Evolutionary conservation across 805 yeast genomes (phyloP).

Genomic region (Suhomyces kilbournensis): DNA sequence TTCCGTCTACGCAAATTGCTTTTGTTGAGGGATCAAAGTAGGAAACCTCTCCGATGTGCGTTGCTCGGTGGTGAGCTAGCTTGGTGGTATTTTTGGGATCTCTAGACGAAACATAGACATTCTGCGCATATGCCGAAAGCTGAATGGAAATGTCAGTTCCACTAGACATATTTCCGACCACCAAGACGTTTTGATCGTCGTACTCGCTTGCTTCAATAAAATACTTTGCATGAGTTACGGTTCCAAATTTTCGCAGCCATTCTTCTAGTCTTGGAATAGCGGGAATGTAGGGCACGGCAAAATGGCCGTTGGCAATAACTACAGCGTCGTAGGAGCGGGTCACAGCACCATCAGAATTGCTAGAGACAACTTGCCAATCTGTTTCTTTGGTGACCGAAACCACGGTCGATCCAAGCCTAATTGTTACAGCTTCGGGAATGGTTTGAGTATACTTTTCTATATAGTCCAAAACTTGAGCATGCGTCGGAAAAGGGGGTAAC

Average conservation of each 20-base stretch:
- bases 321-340: slow-evolving; percentile 18
- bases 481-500: slow-evolving; percentile 12
- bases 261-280: slow-evolving; percentile 17
- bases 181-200: slow-evolving; percentile 12
- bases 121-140: slow-evolving; percentile 9
- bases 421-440: slow-evolving; percentile 10
- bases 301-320: slow-evolving; percentile 25
- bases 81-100: neutral
- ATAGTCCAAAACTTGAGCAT: slow-evolving; percentile 17
- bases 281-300: slow-evolving; percentile 21
- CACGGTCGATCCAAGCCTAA: slow-evolving; percentile 10
- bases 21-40: slow-evolving; percentile 1
- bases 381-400: slow-evolving; percentile 11
- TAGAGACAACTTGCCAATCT: slow-evolving; percentile 5
- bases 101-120: slow-evolving; percentile 12
- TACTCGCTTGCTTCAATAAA: slow-evolving; percentile 14
- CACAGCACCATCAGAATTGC: neutral
- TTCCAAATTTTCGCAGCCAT: slow-evolving; percentile 13
- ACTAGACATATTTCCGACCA: slow-evolving; percentile 32
- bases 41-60: slow-evolving; percentile 1
- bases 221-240: slow-evolving; percentile 21
- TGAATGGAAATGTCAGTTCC: slow-evolving; percentile 14
- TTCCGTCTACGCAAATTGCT: slow-evolving; percentile 9
- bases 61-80: neutral
- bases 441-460: slow-evolving; percentile 15